These are phyloP conservation scores for Hypoxylon perforatum DNA, from an alignment of 495 filamentous ascomycete genomes.

Conservation along the genomic window DNA sequence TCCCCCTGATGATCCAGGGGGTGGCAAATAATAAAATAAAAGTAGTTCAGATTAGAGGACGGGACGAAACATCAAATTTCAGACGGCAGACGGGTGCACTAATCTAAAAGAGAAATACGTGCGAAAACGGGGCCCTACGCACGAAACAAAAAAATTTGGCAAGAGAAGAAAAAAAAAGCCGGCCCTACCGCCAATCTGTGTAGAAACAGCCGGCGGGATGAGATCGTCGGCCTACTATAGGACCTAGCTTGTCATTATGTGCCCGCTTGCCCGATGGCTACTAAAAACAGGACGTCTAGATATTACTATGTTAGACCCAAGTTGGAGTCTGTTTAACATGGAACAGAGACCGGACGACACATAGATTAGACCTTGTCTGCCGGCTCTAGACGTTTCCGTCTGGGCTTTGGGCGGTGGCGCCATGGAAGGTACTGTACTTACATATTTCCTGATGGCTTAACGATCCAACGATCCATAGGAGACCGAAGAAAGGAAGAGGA, in stretches of 20 bases:
- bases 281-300: conserved; percentile 5
- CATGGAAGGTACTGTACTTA: conserved; percentile 3
- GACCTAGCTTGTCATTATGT: background rate
- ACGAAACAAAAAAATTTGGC: background rate
- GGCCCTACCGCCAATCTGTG: conserved; percentile 14
- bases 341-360: conserved; percentile 9
- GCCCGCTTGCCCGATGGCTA: conserved; percentile 10
- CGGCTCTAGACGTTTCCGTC: conserved; percentile 26
- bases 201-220: conserved; percentile 17
- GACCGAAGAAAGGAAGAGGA: background rate
- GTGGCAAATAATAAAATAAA: conserved; percentile 41
- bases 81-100: conserved; percentile 5
- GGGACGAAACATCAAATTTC: conserved; percentile 17
- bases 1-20: conserved; percentile 50
- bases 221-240: conserved; percentile 27
- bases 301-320: conserved; percentile 16
- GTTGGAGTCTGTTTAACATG: background rate
- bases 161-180: conserved; percentile 1
- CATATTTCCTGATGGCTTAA: background rate
- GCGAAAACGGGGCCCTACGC: conserved; percentile 2
- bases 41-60: background rate
- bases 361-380: conserved; percentile 27
- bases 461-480: conserved; percentile 14
- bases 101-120: conserved; percentile 12
- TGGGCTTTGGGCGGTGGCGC: conserved; percentile 6